A percentile compares a stretch with the other conserved stretches of the same genome.
These are phyloP conservation scores for Xanthoparmelia taractica DNA, from an alignment of 495 filamentous ascomycete species.

Conservation along the genomic window DNA sequence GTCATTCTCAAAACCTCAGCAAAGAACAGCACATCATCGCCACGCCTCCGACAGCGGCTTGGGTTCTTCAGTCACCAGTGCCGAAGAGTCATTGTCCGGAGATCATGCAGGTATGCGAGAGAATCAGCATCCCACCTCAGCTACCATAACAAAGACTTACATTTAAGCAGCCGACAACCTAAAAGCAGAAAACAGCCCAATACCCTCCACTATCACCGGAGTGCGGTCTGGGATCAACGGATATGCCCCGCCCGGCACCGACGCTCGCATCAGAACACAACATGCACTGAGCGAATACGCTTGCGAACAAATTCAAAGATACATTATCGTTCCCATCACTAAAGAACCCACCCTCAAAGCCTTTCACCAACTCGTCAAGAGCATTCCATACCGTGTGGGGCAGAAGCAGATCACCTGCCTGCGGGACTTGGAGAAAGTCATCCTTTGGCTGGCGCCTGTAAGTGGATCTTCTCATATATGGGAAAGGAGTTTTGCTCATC, in stretches of 20 bases:
- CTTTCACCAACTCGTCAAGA: conserved; percentile 68
- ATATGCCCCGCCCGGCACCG: conserved; percentile 28
- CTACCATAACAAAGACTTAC: conserved; percentile 15
- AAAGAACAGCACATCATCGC: conserved; percentile 25
- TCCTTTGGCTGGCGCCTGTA: conserved; percentile 81
- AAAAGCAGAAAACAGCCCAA: neutral
- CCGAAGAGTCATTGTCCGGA: conserved; percentile 25
- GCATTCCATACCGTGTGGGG: conserved; percentile 67
- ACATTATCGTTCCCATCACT: conserved; percentile 52
- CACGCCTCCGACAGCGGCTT: conserved; percentile 48
- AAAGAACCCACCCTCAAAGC: conserved; percentile 48
- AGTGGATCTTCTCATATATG: conserved; percentile 45
- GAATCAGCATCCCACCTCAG: conserved; percentile 4
- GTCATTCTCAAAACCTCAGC: conserved; percentile 10
- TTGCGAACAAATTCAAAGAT: conserved; percentile 48
- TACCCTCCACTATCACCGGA: conserved; percentile 19
- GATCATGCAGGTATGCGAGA: conserved; percentile 25
- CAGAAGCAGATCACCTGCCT: conserved; percentile 76
- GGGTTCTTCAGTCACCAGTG: conserved; percentile 47
- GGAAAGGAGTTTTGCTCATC: conserved; percentile 60
- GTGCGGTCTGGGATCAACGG: conserved; percentile 41
- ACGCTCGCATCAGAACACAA: conserved; percentile 27
- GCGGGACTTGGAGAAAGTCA: conserved; percentile 80
- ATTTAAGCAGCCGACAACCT: conserved; percentile 22
- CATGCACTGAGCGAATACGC: conserved; percentile 44